A percentile compares a stretch with the other conserved stretches of the same genome.
phyloP scores from a whole-genome alignment of 1,284 basidiomycete genomes.

The Ceratobasidium sp. region DNA sequence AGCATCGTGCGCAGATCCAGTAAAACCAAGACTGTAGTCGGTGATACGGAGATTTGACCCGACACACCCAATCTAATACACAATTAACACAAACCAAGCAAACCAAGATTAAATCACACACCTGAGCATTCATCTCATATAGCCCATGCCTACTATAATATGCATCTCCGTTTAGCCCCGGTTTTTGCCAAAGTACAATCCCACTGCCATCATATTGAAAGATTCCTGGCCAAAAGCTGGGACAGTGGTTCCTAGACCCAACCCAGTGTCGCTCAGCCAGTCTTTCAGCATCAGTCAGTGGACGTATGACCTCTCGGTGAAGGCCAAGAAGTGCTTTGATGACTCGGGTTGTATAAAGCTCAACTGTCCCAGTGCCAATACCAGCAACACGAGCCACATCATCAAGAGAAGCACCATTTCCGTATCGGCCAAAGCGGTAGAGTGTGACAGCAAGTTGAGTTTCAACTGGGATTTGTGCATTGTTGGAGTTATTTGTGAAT shows the following conservation, averaged over 20 bases:
- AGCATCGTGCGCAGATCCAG: neutral
- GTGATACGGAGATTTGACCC: neutral
- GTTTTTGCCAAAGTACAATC: constrained; percentile 52
- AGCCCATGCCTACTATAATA: constrained; percentile 55
- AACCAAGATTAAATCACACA: constrained; percentile 43
- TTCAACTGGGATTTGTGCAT: too few species aligned
- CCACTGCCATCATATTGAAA: constrained; percentile 57
- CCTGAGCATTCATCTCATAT: constrained; percentile 56
- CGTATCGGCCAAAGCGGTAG: constrained; percentile 55
- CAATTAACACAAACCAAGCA: too few species aligned
- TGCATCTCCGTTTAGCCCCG: constrained; percentile 53
- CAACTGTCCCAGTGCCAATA: constrained; percentile 53
- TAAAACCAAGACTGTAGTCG: neutral
- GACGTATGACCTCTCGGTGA: constrained; percentile 53
- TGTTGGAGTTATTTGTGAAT: too few species aligned
- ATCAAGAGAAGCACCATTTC: constrained; percentile 54
- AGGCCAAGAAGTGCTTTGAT: constrained; percentile 53
- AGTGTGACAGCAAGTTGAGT: too few species aligned
- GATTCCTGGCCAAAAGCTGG: constrained; percentile 52
- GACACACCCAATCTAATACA: neutral
- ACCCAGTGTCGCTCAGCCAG: constrained; percentile 56
- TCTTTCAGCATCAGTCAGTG: constrained; percentile 53
- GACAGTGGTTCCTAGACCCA: constrained; percentile 52
- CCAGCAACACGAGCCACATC: constrained; percentile 54
- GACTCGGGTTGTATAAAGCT: constrained; percentile 52